Evolutionary conservation across 192 early-diverging fungal genomes (phyloP), one percentile per base, ranked within the genome.

Genomic region (Podila epigama): DNA sequence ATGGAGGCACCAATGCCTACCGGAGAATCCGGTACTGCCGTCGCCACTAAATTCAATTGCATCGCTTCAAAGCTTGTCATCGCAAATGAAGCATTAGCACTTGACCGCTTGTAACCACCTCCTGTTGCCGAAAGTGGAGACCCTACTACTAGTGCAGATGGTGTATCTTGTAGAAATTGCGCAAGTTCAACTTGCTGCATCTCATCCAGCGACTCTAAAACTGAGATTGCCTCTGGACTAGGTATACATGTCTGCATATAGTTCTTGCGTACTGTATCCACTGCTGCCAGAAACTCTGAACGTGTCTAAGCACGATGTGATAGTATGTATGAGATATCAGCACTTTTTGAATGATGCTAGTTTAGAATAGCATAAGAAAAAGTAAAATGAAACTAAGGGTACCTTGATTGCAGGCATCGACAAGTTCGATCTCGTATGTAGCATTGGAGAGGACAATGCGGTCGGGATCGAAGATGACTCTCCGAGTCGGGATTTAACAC

Each of bases 171-270:
- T 31, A 62, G 20, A 18, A 75, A 75, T 16, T 61, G n/a, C 15
- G 31, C 37, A 15, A 58, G 57, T 44, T 75, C 65, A 10, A 51
- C 53, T 42, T 75, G 72, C 9, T 67, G 65, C 72, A 75, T 75
- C 29, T 75, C 72, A 15, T 75, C 64, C 42, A 75, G 32, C 9
- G 34, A 67, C 15, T 63, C 64, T 3, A 75, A 48, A 0, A 66
- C 60, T 16, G 72, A 50, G 2, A 66, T 48, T 11, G 72, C 72
- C 25, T 75, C 72, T 1, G 64, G 65, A 16, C 72, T 68, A 9
- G 72, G 72, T 18, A 75, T 75, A 25, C 72, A 68, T 3, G 41
- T 75, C 36, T 75, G 64, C 10, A 75, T 10, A 8, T 62, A 75
- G 1, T 18, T 36, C 40, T 53, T 40, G 16, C 72, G 72, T 2